Conservation (phyloP, 805 yeast species). For the Tetrapisispora namnaoensis region DNA sequence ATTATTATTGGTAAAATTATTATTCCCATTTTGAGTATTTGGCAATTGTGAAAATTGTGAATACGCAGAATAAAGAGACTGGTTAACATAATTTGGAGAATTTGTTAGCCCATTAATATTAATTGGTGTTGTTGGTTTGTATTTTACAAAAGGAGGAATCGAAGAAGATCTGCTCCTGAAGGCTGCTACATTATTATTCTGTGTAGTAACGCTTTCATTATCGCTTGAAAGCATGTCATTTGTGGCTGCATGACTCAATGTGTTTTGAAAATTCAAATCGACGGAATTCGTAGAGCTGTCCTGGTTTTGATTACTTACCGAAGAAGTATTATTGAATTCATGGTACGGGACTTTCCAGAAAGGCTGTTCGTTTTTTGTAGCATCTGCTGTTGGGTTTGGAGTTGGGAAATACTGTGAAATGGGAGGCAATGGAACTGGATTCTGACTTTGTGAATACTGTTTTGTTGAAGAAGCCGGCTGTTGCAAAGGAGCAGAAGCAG, state of each 20-base stretch:
- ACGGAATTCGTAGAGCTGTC: slow-evolving; percentile 18
- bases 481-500: not conserved
- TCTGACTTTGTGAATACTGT: not conserved
- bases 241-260: not conserved
- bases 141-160: slow-evolving; percentile 21
- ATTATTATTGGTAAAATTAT: not conserved
- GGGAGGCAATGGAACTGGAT: slow-evolving; percentile 25
- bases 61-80: slow-evolving; percentile 14
- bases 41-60: slow-evolving; percentile 22
- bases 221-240: slow-evolving; percentile 1
- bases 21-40: slow-evolving; percentile 1
- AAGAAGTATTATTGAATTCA: slow-evolving; percentile 13
- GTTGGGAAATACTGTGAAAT: slow-evolving; percentile 20
- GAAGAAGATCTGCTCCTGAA: slow-evolving; percentile 19
- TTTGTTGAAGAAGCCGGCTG: not conserved
- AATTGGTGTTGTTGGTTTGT: slow-evolving; percentile 13
- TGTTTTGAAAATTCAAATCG: slow-evolving; percentile 14
- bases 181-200: not conserved
- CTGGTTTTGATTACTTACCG: slow-evolving; percentile 10
- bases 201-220: not conserved
- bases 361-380: slow-evolving; percentile 13
- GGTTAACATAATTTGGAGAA: slow-evolving; percentile 6
- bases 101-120: slow-evolving; percentile 7
- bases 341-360: slow-evolving; percentile 31
- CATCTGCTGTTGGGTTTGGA: slow-evolving; percentile 7